Percentiles rank a stretch among this genome's conserved stretches.
Conservation (phyloP, 305 asterid species). For the Plantago lanceolata region DNA sequence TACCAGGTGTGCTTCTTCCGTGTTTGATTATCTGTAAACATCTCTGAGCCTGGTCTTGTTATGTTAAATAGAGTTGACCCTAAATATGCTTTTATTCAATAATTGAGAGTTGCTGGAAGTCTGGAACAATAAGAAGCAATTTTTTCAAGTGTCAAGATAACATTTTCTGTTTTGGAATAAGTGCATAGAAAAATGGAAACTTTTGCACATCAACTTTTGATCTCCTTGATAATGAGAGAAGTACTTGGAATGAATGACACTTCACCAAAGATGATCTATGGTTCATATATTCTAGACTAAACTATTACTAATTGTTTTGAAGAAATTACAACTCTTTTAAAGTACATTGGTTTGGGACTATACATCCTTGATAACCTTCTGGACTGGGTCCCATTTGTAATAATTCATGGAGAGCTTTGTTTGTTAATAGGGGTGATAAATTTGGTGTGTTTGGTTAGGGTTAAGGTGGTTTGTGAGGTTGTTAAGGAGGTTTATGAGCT, state of each 20-base stretch:
- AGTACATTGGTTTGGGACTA: too few relatives aligned
- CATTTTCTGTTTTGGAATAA: not conserved
- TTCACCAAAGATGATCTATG: not conserved
- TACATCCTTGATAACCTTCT: too few relatives aligned
- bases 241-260: not conserved
- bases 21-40: not conserved
- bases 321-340: too few relatives aligned
- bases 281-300: not conserved
- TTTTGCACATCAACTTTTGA: not conserved
- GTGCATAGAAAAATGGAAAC: not conserved
- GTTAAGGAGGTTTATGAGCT: too few relatives aligned
- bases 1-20: not conserved
- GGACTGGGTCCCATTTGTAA: too few relatives aligned
- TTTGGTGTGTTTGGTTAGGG: too few relatives aligned
- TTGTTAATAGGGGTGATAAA: too few relatives aligned
- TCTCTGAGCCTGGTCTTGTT: not conserved
- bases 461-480: too few relatives aligned
- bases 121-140: conserved; percentile 5
- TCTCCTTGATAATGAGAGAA: conserved; percentile 1
- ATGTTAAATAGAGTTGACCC: not conserved
- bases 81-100: conserved; percentile 5
- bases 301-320: not conserved
- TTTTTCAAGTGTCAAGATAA: not conserved
- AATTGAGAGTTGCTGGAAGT: not conserved
- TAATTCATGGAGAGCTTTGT: too few relatives aligned